Evolutionary conservation across 164 flowering plant species (phyloP), one percentile per base, ranked within the genome.

Genomic region (Annona cherimola): DNA sequence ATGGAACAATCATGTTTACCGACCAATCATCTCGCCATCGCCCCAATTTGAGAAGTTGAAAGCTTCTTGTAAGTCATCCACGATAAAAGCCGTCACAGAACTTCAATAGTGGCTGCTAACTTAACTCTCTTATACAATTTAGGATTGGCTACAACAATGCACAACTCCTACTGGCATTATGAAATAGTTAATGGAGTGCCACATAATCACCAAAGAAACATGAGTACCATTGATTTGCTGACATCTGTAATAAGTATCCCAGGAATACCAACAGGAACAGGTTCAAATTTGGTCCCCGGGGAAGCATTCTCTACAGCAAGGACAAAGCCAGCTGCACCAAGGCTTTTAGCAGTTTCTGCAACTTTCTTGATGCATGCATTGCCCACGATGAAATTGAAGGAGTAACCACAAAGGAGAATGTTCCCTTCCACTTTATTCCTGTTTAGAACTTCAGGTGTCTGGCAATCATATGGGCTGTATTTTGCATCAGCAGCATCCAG

Each of bases 391-490:
- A 93, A 95, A 74, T 90, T 91, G 81, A 91, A 93, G 42, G 99
- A 95, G 84, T 95, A 95, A 54, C 99, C 98, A 79, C 99, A 95
- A 5, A 95, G 89, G 81, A 95, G 93, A 80, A 95, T 89, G 67
- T 91, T 93, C 45, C 98, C 99, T 82, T 87, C 78, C 61, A 95
- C 89, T 85, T 89, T 78, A 69, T 86, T 88, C 79, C 83, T 91
- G 83, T 93, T 90, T 50, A 95, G 76, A 66, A 89, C 86, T 83
- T 91, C 94, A 4, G 97, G 93, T 68, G 79, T 85, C 78, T 95
- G 99, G 83, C 99, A 95, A 69, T 95, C 99, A 45, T 93, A 76
- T 70, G 98, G 92, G 73, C 88, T 91, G 78, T 70, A 89, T 83
- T 85, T 92, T 74, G 78, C 63, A 45, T 77, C 88, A 0, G 98